These are phyloP conservation scores for Odontarrhena argentea DNA, from an alignment of 345 rosid species.

Conservation along the genomic window DNA sequence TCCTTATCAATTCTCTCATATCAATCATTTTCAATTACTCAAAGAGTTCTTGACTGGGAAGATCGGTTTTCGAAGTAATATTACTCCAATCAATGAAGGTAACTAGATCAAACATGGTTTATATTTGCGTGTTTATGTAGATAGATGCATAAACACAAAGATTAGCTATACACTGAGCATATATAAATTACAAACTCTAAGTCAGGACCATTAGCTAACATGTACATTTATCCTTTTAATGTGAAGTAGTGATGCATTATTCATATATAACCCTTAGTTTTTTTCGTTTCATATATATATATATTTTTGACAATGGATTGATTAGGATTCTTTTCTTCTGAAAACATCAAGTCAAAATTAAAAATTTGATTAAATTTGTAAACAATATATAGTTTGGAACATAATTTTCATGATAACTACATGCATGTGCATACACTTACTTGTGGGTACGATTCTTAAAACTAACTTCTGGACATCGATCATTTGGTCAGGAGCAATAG, in stretches of 20 bases:
- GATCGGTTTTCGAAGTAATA: constrained; percentile 24
- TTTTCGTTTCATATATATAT: no score
- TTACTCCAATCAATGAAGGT: constrained; percentile 27
- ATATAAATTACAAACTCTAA: neutral
- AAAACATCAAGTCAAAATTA: no score
- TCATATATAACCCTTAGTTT: neutral
- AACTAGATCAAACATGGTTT: neutral
- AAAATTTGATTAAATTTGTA: neutral
- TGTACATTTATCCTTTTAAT: neutral
- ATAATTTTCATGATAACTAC: neutral
- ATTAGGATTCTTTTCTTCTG: neutral
- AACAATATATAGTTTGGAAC: neutral
- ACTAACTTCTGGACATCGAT: constrained; percentile 14
- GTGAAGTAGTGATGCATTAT: constrained; percentile 19
- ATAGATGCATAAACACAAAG: constrained; percentile 10
- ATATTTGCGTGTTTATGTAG: constrained; percentile 4
- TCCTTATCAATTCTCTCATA: constrained; percentile 39
- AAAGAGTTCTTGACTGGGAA: constrained; percentile 37
- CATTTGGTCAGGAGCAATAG: constrained; percentile 24
- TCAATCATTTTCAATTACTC: constrained; percentile 36
- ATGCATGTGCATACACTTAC: constrained; percentile 16
- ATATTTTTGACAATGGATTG: neutral
- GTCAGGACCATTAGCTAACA: constrained; percentile 18
- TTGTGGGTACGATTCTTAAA: constrained; percentile 5
- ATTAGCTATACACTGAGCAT: no score